Evolutionary conservation across 2,329 filamentous ascomycete species (phyloP).

Genomic region (Phaeosphaeria sp.): DNA sequence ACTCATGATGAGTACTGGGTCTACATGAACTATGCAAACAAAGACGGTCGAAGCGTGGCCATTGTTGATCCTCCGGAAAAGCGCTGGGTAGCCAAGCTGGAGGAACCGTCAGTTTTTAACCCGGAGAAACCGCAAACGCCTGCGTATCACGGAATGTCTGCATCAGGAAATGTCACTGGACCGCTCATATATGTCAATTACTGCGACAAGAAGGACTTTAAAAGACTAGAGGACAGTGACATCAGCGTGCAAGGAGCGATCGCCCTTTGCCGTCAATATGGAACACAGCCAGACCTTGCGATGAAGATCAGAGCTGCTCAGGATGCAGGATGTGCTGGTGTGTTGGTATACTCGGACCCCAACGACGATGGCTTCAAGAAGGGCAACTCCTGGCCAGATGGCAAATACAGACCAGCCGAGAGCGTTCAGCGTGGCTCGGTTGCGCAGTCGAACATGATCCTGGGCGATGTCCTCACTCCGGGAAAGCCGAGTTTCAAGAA

Average conservation of each 20-base stretch:
- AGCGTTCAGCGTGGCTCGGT: constrained; percentile 85
- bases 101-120: constrained; percentile 77
- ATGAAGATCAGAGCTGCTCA: constrained; percentile 92
- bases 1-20: constrained; percentile 77
- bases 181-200: constrained; percentile 93
- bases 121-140: constrained; percentile 68
- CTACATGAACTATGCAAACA: constrained; percentile 88
- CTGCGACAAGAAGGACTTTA: constrained; percentile 84
- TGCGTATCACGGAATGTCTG: constrained; percentile 88
- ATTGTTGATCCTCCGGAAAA: constrained; percentile 74
- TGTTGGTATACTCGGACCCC: constrained; percentile 92
- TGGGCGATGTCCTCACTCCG: constrained; percentile 92
- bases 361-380: constrained; percentile 79
- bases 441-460: constrained; percentile 78
- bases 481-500: constrained; percentile 77
- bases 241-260: constrained; percentile 81
- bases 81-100: constrained; percentile 79
- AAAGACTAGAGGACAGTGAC: constrained; percentile 71
- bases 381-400: constrained; percentile 76
- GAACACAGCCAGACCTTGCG: constrained; percentile 72
- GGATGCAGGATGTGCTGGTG: constrained; percentile 82
- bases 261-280: constrained; percentile 81
- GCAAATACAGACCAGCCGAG: constrained; percentile 79
- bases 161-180: constrained; percentile 82
- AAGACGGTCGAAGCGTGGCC: constrained; percentile 78